A percentile compares a stretch with the other conserved stretches of the same genome.
Evolutionary conservation across 1,139 yeast species (phyloP).

Genomic region (Blastobotrys buckinghamii): DNA sequence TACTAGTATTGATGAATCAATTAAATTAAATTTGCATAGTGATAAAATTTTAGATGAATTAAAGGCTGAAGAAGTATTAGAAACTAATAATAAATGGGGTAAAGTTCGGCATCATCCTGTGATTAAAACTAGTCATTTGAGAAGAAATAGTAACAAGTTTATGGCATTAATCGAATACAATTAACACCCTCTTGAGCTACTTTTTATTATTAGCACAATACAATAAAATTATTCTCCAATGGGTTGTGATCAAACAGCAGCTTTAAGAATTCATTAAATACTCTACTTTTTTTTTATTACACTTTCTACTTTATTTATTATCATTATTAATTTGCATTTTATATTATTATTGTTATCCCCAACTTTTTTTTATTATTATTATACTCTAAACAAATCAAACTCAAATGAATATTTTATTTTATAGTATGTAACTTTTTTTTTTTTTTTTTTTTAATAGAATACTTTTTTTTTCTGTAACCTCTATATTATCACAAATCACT

Average conservation of each 20-base stretch:
- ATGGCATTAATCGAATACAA: background rate
- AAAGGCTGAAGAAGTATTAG: conserved; percentile 10
- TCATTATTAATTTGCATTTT: background rate
- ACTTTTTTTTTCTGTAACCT: background rate
- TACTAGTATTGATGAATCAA: no score
- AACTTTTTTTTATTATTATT: no score
- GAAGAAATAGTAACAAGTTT: conserved; percentile 2
- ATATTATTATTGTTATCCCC: conserved; percentile 1
- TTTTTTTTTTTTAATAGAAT: background rate
- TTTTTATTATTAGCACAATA: no score
- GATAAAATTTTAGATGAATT: conserved; percentile 18
- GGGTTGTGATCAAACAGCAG: no score
- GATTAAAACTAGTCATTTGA: background rate
- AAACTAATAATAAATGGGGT: conserved; percentile 6
- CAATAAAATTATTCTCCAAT: no score
- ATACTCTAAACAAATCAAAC: no score
- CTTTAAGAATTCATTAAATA: no score
- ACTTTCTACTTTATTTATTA: background rate
- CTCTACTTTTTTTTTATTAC: background rate
- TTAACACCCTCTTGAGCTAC: no score
- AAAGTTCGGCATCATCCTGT: conserved; percentile 1
- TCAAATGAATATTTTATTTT: background rate
- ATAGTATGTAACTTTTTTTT: background rate
- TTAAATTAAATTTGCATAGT: background rate
- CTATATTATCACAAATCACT: conserved; percentile 42